Evolutionary conservation across 352 stramenopile species (phyloP), one percentile per base, ranked within the genome.

Genomic region (Pseudoperonospora humuli): DNA sequence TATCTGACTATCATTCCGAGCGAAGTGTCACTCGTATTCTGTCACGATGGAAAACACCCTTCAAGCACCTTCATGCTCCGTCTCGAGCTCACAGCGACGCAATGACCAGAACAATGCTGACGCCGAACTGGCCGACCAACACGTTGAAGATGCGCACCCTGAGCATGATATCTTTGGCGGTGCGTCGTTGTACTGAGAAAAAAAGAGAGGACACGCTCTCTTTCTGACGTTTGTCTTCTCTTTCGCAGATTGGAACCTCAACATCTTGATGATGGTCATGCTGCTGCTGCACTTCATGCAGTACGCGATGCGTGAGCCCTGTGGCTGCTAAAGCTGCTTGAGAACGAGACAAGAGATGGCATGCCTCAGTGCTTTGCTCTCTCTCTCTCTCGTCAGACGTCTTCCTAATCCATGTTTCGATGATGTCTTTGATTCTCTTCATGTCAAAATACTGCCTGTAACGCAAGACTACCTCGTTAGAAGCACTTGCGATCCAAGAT

Each of bases 401-500:
- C 5, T 7, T 10, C 5, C 13, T 29, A 29, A 5, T 32, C n/a
- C 26, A 15, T 58, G 56, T 58, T 26, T 61, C 41, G 39, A 57
- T 61, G 45, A 57, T 63, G 31, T 51, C 19, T 39, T 50, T 34
- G 13, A 35, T 39, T 37, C 50, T 39, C 64, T 50, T 47, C 15
- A 20, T 47, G 23, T 24, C 55, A 23, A 31, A 33, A 28, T 54
- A 21, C 28, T 52, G 39, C 39, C n/a, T 61, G 39, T 52, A 53
- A 55, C 51, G 45, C 31, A 27, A 34, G 5, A 8, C 9, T 31
- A 13, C 2, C 26, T 31, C 5, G 5, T 44, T 45, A 92, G 54
- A 90, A 90, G 50, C 76, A 88, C 45, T 95, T 95, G 11, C 74
- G 70, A 48, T 88, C 71, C 37, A 93, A 52, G 32, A 95, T 92